Percentiles rank a stretch among this genome's conserved stretches.
phyloP scores from a whole-genome alignment of 306 rosid genomes.

The Dalbergia oliveri region DNA sequence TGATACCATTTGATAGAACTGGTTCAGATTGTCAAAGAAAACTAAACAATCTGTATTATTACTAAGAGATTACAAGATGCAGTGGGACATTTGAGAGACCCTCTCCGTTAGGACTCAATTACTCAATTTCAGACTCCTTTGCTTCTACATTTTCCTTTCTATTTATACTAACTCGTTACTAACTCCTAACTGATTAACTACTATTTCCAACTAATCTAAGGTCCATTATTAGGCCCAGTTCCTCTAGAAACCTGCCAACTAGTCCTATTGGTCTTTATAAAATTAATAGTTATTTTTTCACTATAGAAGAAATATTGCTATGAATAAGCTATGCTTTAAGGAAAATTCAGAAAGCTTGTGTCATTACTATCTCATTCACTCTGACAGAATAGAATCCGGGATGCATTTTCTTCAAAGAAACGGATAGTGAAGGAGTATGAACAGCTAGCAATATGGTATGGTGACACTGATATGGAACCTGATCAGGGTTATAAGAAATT shows the following conservation, averaged over 20 bases:
- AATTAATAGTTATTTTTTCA: neutral
- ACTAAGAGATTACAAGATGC: too few species aligned
- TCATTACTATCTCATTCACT: slow-evolving; percentile 19
- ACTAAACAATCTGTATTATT: too few species aligned
- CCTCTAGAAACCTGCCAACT: neutral
- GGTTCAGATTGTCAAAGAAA: too few species aligned
- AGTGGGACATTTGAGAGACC: too few species aligned
- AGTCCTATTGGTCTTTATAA: neutral
- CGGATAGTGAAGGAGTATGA: slow-evolving; percentile 83
- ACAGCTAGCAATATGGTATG: slow-evolving; percentile 88
- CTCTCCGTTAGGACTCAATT: too few species aligned
- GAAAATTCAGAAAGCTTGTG: slow-evolving; percentile 35
- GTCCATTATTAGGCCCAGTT: too few species aligned
- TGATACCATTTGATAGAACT: too few species aligned
- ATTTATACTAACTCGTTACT: too few species aligned
- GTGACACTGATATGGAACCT: slow-evolving; percentile 60
- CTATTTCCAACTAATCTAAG: too few species aligned
- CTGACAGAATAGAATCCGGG: slow-evolving; percentile 73
- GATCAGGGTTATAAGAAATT: slow-evolving; percentile 33
- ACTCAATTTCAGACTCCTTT: too few species aligned
- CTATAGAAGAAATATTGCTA: slow-evolving; percentile 8
- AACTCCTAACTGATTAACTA: too few species aligned
- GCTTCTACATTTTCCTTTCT: too few species aligned
- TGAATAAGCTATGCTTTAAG: slow-evolving; percentile 11
- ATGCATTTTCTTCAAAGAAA: slow-evolving; percentile 77